Base-by-base conservation (phyloP, 306 rosid species). In the Begonia loranthoides region DNA sequence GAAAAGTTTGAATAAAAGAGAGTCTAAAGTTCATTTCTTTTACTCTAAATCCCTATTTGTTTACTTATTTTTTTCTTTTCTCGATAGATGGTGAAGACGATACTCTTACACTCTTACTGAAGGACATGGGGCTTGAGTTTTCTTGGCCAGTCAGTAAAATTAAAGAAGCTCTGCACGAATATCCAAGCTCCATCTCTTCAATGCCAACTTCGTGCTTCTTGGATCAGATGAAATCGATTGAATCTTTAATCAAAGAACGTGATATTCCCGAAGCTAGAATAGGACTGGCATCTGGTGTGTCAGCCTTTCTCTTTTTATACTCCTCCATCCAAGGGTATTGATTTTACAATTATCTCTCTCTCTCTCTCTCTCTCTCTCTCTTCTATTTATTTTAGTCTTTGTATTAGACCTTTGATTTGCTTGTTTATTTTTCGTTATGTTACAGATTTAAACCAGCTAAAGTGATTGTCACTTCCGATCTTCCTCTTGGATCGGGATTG, bases 301-400 rank as follows among this genome's bases (percentile, higher is more conserved):
- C 95, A 48, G 93, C 95, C 13, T 90, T 90, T 64, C 86, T 90
- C 59, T 86, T 95, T 95, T 64, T 90, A 12, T 90, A 80, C 67
- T 54, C 86, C 21, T 83, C 92, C 8, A 86, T 90, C 57, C 80
- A 66, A 74, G 92, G 94, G 99, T 78, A 60, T 33, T 53, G 12
- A 4, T 58, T 55, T 53, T 7, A 28, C 36, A 28, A 28, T 28
- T 28, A 28, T 28, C 3, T 1, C 41, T 63, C 41, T 17, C 10
- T 21, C 45, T 7, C 33, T 38, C 21, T 19, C 46, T 17, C 53
- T 21, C 45, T 7, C 33, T 38, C 21, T 19, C 46, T 17, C 53
- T 13, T 19, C n/a, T n/a, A n/a, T 22, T 41, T 15, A 15, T 24
- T 22, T 61, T 21, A 13, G 19, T 13, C 33, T 24, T 19, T 61